These are phyloP conservation scores for Albugo laibachii DNA, from an alignment of 352 stramenopile genomes.

Conservation along the genomic window DNA sequence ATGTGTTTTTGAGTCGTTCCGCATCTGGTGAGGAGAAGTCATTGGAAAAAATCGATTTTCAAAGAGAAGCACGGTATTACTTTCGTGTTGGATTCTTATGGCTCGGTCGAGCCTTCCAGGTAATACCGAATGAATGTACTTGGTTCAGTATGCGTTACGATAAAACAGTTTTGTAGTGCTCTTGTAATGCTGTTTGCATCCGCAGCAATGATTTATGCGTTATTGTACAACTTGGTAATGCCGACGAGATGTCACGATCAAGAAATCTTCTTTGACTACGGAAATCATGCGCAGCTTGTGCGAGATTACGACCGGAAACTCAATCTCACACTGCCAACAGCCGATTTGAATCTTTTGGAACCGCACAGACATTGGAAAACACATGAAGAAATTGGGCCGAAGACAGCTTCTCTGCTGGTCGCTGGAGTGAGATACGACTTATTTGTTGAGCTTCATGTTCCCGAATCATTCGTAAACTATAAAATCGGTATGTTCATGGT, in stretches of 20 bases:
- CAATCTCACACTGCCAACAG: slow-evolving; percentile 19
- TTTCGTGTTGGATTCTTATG: too few relatives aligned
- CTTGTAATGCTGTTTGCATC: slow-evolving; percentile 25
- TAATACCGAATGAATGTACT: too few relatives aligned
- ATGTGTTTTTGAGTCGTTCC: too few relatives aligned
- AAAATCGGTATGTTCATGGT: slow-evolving; percentile 70
- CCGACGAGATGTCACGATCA: slow-evolving; percentile 57
- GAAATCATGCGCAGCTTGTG: slow-evolving; percentile 19
- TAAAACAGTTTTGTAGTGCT: slow-evolving; percentile 9
- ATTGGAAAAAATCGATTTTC: too few relatives aligned
- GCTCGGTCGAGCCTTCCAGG: too few relatives aligned
- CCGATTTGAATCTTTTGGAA: slow-evolving; percentile 31
- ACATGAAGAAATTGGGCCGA: background rate
- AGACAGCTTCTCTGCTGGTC: slow-evolving; percentile 15
- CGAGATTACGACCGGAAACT: background rate
- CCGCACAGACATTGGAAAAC: slow-evolving; percentile 31
- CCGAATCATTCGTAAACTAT: slow-evolving; percentile 34
- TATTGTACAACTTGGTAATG: slow-evolving; percentile 65
- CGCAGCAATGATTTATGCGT: slow-evolving; percentile 37
- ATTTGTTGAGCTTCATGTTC: slow-evolving; percentile 46
- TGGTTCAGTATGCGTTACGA: too few relatives aligned
- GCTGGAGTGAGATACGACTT: slow-evolving; percentile 62
- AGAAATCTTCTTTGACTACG: slow-evolving; percentile 59
- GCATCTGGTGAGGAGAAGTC: too few relatives aligned
- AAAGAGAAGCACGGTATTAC: too few relatives aligned